Base-by-base conservation (phyloP, 2,329 filamentous ascomycete genomes). In the Fusarium illudens region DNA sequence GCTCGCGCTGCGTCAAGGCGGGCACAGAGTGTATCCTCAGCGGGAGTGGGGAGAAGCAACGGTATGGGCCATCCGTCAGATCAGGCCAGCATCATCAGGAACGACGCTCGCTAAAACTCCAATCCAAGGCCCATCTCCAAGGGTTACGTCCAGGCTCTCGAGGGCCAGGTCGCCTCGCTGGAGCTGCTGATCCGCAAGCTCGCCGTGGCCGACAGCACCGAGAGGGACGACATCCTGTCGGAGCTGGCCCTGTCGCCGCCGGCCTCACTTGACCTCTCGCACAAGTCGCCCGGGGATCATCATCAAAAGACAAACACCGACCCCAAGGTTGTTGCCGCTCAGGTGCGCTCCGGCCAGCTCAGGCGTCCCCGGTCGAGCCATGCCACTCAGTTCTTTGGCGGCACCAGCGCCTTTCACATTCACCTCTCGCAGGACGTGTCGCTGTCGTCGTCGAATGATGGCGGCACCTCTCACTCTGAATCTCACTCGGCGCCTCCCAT, bases 381-480 rank as follows among this genome's bases (percentile, higher is more conserved):
- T 36, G 76, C 79, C 6, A 75, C 80, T 4, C 81, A 84, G 60
- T 84, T 84, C 73, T 85, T 82, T 71, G 83, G 83, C 8, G 78
- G 81, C 15, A 84, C 82, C 15, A 84, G 82, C 63, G 77, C 83
- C 17, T 82, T 83, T 60, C 81, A 82, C 62, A 77, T 79, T 42
- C 76, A 77, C 51, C 71, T 75, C 58, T 78, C 70, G 20, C 70
- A 71, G 32, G 75, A 74, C 37, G 75, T 67, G 27, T 71, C 75
- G 19, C 20, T 73, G 22, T 64, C 68, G 0, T 60, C 60, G n/a
- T n/a, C 7, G 62, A 57, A 66, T 30, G 8, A 27, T 8, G 8
- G 25, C 25, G 55, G 63, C 19, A 53, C 34, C 32, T 50, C 65
- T 51, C 48, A 52, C 46, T 9, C 65, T 52, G 70, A 73, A 27